Base-by-base conservation (phyloP, 768 basidiomycete species). In the Termitomyces bulborhizus region DNA sequence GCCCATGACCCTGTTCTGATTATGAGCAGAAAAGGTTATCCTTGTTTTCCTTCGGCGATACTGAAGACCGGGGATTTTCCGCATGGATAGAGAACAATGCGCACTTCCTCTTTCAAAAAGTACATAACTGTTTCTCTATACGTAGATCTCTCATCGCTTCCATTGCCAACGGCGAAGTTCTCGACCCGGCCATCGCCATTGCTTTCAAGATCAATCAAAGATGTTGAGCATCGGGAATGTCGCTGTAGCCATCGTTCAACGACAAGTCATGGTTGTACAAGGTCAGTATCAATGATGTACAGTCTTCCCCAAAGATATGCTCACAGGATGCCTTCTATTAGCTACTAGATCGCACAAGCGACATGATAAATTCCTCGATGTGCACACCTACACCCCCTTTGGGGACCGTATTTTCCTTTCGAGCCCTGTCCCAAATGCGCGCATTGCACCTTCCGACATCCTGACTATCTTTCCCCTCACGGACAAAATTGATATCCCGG, bases 171-270 rank as follows among this genome's bases (percentile, higher is more conserved):
- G 4, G 44, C 16, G 8, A 29, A 45, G 16, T 8, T 27, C 13
- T 7, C 6, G 32, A 12, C n/a, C 3, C 4, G 16, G 29, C 18
- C 13, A 36, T 48, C 21, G 34, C 16, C n/a, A n/a, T n/a, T n/a
- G n/a, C 1, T 16, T 15, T 36, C 36, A 5, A 37, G 47, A 26
- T 15, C 36, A 21, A 42, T n/a, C 27, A 68, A 55, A 31, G 2
- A 70, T 69, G 66, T 75, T 83, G 75, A 69, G 77, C 60, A 68
- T 80, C 64, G 83, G 86, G 50, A 76, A 80, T 40, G 70, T 87
- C 56, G 87, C 85, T 50, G 78, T 88, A 54, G 87, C 87, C 21
- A 64, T 88, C 55, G 83, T 88, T 45, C 81, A 83, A 60, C 81
- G 79, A 62, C 80, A 83, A 65, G 81, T 89, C 34, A 80, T 79